Evolutionary conservation across 2,329 filamentous ascomycete species (phyloP).

Genomic region (Fusarium protoensiforme): DNA sequence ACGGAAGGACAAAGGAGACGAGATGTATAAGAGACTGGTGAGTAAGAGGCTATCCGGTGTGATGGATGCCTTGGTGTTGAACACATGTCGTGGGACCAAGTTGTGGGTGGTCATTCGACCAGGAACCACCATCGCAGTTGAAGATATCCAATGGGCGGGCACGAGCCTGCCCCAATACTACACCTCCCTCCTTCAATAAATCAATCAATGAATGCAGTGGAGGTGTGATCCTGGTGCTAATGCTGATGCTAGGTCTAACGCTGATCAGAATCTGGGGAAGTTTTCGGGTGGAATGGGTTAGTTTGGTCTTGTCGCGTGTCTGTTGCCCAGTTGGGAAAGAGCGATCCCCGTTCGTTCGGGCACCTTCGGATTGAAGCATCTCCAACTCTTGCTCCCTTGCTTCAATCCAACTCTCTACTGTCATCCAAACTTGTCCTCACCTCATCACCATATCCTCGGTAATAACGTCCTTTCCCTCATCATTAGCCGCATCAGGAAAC

Average conservation of each 20-base stretch:
- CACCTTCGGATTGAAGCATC: constrained; percentile 27
- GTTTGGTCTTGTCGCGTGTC: neutral
- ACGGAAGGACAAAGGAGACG: constrained; percentile 25
- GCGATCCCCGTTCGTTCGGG: constrained; percentile 18
- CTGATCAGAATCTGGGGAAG: constrained; percentile 30
- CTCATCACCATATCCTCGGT: constrained; percentile 11
- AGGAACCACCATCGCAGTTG: neutral
- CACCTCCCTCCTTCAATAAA: neutral
- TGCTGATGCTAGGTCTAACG: neutral
- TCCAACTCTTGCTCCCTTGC: constrained; percentile 3
- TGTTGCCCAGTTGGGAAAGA: constrained; percentile 7
- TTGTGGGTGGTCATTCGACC: neutral
- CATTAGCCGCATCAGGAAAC: constrained; percentile 28
- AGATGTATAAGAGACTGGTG: neutral
- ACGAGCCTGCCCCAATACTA: neutral
- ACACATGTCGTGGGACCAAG: neutral
- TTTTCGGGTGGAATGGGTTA: constrained; percentile 16
- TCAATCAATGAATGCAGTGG: neutral
- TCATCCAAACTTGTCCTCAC: neutral
- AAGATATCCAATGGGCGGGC: neutral
- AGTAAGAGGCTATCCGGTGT: neutral
- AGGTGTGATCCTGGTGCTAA: neutral
- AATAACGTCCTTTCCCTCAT: constrained; percentile 5
- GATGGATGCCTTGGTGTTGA: neutral
- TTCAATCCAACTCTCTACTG: neutral